Percentiles rank a stretch among this genome's conserved stretches.
Evolutionary conservation across 305 asterid genomes (phyloP).

Genomic region (Solanum hybrid): DNA sequence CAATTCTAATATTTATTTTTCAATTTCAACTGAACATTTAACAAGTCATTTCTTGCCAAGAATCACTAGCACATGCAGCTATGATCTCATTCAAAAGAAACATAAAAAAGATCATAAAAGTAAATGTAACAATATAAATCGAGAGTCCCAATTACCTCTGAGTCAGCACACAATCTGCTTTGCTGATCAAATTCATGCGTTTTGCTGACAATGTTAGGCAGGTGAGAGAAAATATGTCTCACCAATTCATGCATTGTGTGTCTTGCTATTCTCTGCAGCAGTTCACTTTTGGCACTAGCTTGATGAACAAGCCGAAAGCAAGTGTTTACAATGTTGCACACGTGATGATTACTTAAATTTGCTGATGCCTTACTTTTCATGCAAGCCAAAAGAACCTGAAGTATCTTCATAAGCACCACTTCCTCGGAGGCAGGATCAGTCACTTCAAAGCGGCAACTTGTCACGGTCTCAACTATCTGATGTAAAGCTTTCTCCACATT

Average conservation of each 20-base stretch:
- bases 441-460: conserved; percentile 97
- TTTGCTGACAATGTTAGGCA: conserved; percentile 47
- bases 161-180: conserved; percentile 15
- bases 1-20: neutral
- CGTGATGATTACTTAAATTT: conserved; percentile 75
- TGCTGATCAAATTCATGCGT: conserved; percentile 3
- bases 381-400: conserved; percentile 98
- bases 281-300: conserved; percentile 90
- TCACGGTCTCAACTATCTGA: conserved; percentile 89
- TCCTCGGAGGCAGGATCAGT: conserved; percentile 99
- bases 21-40: neutral
- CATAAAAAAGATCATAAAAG: neutral
- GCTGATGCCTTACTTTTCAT: conserved; percentile 81
- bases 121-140: neutral
- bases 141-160: conserved; percentile 38
- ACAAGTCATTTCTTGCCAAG: neutral
- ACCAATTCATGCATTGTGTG: conserved; percentile 94
- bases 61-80: neutral
- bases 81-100: neutral
- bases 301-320: conserved; percentile 93
- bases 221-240: conserved; percentile 74
- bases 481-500: conserved; percentile 75
- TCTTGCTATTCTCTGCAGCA: conserved; percentile 84
- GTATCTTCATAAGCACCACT: conserved; percentile 94
- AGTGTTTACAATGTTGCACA: conserved; percentile 80